Evolutionary conservation across 2,329 filamentous ascomycete species (phyloP).

Genomic region (Exophiala sp.): DNA sequence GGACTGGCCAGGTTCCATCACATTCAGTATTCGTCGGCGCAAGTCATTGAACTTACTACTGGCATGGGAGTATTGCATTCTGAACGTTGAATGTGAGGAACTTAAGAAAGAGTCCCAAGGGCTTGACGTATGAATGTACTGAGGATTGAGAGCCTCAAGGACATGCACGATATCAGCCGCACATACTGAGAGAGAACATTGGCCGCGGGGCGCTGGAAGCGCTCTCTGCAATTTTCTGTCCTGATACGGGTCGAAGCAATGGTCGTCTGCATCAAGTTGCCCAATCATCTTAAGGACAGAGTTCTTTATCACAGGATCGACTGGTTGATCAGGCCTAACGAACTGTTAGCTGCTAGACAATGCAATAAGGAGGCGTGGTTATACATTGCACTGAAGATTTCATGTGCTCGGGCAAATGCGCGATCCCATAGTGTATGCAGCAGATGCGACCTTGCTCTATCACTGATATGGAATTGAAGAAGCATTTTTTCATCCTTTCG

Average conservation of each 20-base stretch:
- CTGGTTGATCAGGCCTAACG: conserved; percentile 25
- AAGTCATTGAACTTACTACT: conserved; percentile 23
- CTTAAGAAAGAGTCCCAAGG: conserved; percentile 22
- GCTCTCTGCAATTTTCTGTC: neutral
- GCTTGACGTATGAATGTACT: conserved; percentile 67
- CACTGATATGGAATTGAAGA: conserved; percentile 84
- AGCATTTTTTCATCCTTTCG: conserved; percentile 56
- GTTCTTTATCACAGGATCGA: conserved; percentile 16
- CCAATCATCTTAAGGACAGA: conserved; percentile 19
- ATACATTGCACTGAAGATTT: conserved; percentile 6
- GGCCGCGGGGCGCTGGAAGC: neutral
- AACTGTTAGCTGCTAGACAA: conserved; percentile 17
- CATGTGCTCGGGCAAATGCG: conserved; percentile 73
- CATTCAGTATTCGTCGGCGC: conserved; percentile 19
- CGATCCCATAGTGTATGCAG: conserved; percentile 69
- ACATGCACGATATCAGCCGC: conserved; percentile 26
- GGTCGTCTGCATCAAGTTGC: conserved; percentile 14
- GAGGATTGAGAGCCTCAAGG: conserved; percentile 54
- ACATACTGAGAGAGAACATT: conserved; percentile 16
- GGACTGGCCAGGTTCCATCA: conserved; percentile 27
- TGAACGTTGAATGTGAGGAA: conserved; percentile 21
- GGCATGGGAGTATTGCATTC: conserved; percentile 20
- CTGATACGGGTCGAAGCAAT: conserved; percentile 20
- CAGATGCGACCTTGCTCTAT: conserved; percentile 75
- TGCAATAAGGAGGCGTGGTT: neutral